Base-by-base conservation (phyloP, 768 basidiomycete genomes). In the Paxillus ammoniavirescens region DNA sequence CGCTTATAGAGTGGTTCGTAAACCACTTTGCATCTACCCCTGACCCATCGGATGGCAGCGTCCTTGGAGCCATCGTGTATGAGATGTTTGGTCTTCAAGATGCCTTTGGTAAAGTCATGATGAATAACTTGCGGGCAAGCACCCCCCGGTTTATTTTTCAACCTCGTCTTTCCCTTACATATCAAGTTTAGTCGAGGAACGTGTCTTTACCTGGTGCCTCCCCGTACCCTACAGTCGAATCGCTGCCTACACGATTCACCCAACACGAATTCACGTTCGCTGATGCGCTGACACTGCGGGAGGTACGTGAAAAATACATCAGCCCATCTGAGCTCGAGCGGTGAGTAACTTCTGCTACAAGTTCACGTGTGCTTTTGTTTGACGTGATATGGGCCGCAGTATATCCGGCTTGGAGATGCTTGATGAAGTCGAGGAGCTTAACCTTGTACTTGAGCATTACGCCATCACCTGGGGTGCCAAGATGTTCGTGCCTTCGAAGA, bases 71-170 rank as follows among this genome's bases (percentile, higher is more conserved):
- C 3, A 70, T 93, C 8, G 78, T 93, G 15, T 98, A 98, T 64
- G 96, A 98, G 67, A 98, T 98, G 90, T 95, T 92, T 65, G 88
- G 86, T 2, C 74, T 98, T 4, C 77, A 83, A 17, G 96, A 98
- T 65, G 63, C 83, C 0, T 98, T 98, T 71, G 97, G 96, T n/a
- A 78, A 79, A 30, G 90, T 98, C 18, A 98, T 99, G 94, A 72
- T 87, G 52, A 81, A 81, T 43, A 98, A 98, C 69, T 76, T 98
- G 46, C 83, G 80, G 76, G 94, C 91, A 58, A 53, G 74, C 52
- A 33, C 4, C 7, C 21, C 31, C 15, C 37, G 40, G 1, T 4
- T 38, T 4, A 23, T 7, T 36, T 35, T 46, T 44, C 14, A 8
- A 14, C 4, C n/a, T 47, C 49, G 35, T 26, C 21, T 41, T 47